Conservation (phyloP, 2,329 filamentous ascomycete genomes). For the Stagonosporopsis chrysanthemi region DNA sequence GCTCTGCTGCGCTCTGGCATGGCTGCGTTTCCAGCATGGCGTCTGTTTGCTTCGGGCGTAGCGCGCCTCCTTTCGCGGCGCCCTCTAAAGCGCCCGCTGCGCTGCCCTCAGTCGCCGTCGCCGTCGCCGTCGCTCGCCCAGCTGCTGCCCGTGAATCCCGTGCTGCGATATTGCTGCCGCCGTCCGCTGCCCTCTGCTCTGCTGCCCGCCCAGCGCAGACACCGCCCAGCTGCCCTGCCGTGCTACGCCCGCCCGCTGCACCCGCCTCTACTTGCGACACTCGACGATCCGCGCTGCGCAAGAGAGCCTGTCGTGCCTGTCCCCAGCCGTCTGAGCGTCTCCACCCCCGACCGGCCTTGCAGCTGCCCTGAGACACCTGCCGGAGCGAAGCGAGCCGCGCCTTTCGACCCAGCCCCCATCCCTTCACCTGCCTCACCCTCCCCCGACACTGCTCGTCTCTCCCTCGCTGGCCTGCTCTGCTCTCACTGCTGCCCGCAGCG, state of each 20-base stretch:
- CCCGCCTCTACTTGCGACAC: constrained; percentile 37
- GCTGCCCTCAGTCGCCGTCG: too few relatives aligned
- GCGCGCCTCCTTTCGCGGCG: constrained; percentile 27
- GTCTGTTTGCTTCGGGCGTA: constrained; percentile 12
- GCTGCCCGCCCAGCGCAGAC: background rate
- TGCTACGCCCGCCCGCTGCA: constrained; percentile 31
- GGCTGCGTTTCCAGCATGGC: constrained; percentile 28
- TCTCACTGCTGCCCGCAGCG: constrained; percentile 4
- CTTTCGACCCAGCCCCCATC: constrained; percentile 38
- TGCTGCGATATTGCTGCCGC: background rate
- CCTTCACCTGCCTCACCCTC: constrained; percentile 32
- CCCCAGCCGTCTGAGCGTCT: constrained; percentile 28
- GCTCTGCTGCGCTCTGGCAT: constrained; percentile 20
- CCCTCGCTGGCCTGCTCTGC: constrained; percentile 1
- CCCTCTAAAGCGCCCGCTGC: constrained; percentile 20
- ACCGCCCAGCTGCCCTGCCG: constrained; percentile 29
- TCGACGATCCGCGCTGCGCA: constrained; percentile 24
- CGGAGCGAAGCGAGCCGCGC: constrained; percentile 41
- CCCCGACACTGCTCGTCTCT: constrained; percentile 11
- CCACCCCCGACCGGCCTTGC: constrained; percentile 39
- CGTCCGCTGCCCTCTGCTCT: background rate
- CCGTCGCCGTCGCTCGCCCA: background rate
- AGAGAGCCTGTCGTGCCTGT: too few relatives aligned
- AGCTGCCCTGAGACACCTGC: constrained; percentile 33
- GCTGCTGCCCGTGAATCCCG: background rate